These are phyloP conservation scores for Candida insectalens DNA, from an alignment of 805 yeast species.

Conservation along the genomic window DNA sequence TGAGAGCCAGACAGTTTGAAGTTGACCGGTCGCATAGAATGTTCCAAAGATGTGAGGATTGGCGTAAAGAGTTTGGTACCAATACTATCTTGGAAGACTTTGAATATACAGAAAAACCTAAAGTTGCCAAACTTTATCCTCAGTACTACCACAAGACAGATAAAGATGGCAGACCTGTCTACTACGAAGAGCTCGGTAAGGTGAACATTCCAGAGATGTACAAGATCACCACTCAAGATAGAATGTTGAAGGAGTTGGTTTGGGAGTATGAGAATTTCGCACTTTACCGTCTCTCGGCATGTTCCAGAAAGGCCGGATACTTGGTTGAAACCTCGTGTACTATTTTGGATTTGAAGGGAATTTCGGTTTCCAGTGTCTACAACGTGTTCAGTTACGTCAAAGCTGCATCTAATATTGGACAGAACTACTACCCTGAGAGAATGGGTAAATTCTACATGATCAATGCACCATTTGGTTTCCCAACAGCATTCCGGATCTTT, in stretches of 20 bases:
- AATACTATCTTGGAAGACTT: slow-evolving; percentile 82
- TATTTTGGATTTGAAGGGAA: slow-evolving; percentile 89
- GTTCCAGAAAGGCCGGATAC: slow-evolving; percentile 70
- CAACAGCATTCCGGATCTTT: slow-evolving; percentile 84
- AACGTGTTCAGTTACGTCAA: slow-evolving; percentile 81
- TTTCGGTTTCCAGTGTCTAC: slow-evolving; percentile 73
- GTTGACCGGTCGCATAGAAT: slow-evolving; percentile 66
- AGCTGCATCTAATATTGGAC: slow-evolving; percentile 92
- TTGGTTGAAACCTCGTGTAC: slow-evolving; percentile 95
- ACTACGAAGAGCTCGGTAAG: slow-evolving; percentile 86
- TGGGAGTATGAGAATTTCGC: slow-evolving; percentile 96
- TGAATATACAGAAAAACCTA: slow-evolving; percentile 86
- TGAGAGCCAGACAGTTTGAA: slow-evolving; percentile 94
- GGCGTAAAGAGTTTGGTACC: slow-evolving; percentile 85
- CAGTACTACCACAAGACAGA: slow-evolving; percentile 97
- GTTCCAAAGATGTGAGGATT: slow-evolving; percentile 80
- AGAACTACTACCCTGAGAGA: slow-evolving; percentile 96
- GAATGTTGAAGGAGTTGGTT: slow-evolving; percentile 91
- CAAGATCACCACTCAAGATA: slow-evolving; percentile 87
- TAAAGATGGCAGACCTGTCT: slow-evolving; percentile 93
- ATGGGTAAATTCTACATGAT: slow-evolving; percentile 96
- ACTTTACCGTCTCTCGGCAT: slow-evolving; percentile 81
- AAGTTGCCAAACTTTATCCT: slow-evolving; percentile 85
- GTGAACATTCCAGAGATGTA: slow-evolving; percentile 87
- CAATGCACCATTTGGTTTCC: slow-evolving; percentile 96